These are phyloP conservation scores for Fraxinus dipetala DNA, from an alignment of 305 asterid genomes.

Conservation along the genomic window DNA sequence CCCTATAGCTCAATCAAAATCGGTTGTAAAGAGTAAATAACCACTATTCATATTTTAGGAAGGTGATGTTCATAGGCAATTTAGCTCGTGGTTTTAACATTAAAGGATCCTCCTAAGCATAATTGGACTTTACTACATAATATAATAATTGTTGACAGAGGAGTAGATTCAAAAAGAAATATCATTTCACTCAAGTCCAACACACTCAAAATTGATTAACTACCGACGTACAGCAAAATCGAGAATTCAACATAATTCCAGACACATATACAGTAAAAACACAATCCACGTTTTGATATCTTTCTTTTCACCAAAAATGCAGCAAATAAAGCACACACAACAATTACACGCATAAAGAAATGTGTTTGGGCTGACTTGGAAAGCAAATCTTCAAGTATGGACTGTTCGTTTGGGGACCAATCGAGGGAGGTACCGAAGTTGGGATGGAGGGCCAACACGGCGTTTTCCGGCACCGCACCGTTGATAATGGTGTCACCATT, in stretches of 20 bases:
- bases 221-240: background rate
- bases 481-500: background rate
- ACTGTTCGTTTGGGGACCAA: background rate
- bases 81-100: background rate
- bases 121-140: background rate
- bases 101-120: background rate
- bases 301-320: background rate
- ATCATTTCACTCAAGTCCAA: background rate
- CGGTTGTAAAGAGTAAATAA: background rate
- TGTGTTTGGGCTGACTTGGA: background rate
- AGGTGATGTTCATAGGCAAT: background rate
- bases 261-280: background rate
- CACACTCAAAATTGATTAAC: background rate
- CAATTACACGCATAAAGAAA: background rate
- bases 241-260: background rate
- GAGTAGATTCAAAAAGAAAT: background rate
- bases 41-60: background rate
- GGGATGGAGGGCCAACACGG: background rate
- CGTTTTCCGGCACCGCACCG: background rate
- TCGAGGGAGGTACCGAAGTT: background rate
- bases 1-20: background rate
- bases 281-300: background rate
- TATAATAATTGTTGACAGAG: background rate
- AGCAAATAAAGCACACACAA: background rate
- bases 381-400: constrained; percentile 1